Evolutionary conservation across 257 asterid species (phyloP).

Genomic region (Coffea eugenioides): DNA sequence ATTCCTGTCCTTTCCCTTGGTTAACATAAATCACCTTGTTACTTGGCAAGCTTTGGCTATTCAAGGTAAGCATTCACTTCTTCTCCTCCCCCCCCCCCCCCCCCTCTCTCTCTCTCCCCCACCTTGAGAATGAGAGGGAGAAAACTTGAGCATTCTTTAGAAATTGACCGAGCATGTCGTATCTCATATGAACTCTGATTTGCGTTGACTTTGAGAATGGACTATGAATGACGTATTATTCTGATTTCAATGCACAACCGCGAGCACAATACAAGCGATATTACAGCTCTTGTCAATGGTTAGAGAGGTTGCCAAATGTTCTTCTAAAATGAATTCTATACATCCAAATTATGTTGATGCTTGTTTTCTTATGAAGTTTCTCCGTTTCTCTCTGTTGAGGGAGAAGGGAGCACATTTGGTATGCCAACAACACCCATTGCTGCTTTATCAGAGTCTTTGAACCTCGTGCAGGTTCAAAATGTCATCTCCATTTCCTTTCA

Average conservation of each 20-base stretch:
- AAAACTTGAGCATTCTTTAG: not conserved
- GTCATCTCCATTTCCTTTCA: too few relatives aligned
- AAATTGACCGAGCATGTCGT: not conserved
- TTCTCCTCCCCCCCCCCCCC: too few relatives aligned
- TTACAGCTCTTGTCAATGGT: not conserved
- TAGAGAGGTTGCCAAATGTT: too few relatives aligned
- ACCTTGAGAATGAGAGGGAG: not conserved
- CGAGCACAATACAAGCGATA: not conserved
- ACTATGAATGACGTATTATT: not conserved
- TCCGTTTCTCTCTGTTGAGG: too few relatives aligned
- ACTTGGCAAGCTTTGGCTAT: not conserved
- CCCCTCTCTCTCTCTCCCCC: too few relatives aligned
- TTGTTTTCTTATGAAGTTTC: not conserved
- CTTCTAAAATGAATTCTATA: not conserved
- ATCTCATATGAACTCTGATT: not conserved
- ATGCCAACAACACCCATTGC: too few relatives aligned
- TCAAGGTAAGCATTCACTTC: not conserved
- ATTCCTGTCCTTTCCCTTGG: not conserved
- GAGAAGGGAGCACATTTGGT: too few relatives aligned
- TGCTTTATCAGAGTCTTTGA: too few relatives aligned
- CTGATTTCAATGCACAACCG: not conserved
- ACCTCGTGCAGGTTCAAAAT: too few relatives aligned
- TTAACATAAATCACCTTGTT: too few relatives aligned
- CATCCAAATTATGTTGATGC: not conserved
- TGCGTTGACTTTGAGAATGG: not conserved